phyloP scores from a whole-genome alignment of 108 stramenopile genomes.

The Poteriospumella lacustris region DNA sequence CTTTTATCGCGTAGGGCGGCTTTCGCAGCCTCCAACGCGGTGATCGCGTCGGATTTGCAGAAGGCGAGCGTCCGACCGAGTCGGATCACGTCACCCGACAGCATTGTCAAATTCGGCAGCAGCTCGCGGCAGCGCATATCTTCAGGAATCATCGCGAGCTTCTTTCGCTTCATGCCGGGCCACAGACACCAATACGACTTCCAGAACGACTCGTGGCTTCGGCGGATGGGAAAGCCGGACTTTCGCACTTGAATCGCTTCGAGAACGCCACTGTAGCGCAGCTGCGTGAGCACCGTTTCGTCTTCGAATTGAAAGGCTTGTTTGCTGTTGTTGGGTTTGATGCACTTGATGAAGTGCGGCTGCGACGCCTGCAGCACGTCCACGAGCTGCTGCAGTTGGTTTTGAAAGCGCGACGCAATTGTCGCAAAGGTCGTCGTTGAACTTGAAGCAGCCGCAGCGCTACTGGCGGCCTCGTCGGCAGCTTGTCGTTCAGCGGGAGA shows the following conservation, averaged over 20 bases:
- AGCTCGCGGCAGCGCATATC: too few species aligned
- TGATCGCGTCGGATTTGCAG: background rate
- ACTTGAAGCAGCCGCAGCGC: background rate
- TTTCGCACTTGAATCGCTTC: conserved; percentile 48
- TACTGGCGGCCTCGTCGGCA: too few species aligned
- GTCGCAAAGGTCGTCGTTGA: background rate
- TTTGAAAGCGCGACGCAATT: conserved; percentile 55
- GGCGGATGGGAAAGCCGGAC: conserved; percentile 42
- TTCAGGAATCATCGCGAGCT: background rate
- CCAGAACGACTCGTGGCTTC: background rate
- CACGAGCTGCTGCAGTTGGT: conserved; percentile 51
- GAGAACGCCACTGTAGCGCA: conserved; percentile 51
- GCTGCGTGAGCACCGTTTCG: conserved; percentile 47
- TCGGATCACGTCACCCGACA: background rate
- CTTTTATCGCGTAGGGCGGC: too few species aligned
- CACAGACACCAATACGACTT: background rate
- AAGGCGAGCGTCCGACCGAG: background rate
- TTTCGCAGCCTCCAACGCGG: background rate
- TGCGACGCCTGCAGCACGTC: conserved; percentile 81
- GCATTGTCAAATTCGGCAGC: too few species aligned
- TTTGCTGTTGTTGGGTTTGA: conserved; percentile 73
- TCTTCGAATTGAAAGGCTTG: conserved; percentile 34
- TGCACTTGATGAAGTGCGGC: conserved; percentile 97
- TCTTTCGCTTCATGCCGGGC: background rate
- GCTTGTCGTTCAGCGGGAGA: too few species aligned